These are phyloP conservation scores for Rhizoclosmatium sp. DNA, from an alignment of 192 early-diverging fungal species.

Conservation along the genomic window DNA sequence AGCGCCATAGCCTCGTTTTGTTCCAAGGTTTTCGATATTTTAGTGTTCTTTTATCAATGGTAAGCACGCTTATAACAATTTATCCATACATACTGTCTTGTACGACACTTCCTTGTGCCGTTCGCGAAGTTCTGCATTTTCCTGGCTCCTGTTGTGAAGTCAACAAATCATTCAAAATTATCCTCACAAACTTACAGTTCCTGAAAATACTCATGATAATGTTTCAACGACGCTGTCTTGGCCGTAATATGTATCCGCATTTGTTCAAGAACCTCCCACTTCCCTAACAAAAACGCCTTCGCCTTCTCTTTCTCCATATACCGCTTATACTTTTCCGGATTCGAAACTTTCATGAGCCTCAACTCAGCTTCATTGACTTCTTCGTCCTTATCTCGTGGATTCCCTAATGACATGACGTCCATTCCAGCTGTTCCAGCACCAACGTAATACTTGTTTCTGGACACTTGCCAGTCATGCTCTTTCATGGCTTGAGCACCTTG, in stretches of 20 bases:
- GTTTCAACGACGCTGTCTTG: conserved; percentile 33
- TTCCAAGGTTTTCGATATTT: conserved; percentile 27
- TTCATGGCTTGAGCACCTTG: conserved; percentile 33
- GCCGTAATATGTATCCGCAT: conserved; percentile 37
- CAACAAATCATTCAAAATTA: not conserved
- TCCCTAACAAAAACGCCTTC: conserved; percentile 25
- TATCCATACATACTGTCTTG: not conserved
- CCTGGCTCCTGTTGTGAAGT: conserved; percentile 25
- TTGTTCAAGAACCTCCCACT: conserved; percentile 38
- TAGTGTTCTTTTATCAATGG: conserved; percentile 25
- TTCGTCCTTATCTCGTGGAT: conserved; percentile 7
- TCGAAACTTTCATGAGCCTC: conserved; percentile 22
- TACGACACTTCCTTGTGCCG: conserved; percentile 18
- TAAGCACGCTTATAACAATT: not conserved
- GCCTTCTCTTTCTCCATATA: conserved; percentile 35
- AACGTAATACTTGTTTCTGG: conserved; percentile 17
- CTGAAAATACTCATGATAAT: conserved; percentile 30
- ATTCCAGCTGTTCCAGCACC: not conserved
- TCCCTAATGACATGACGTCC: not conserved
- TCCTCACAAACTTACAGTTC: conserved; percentile 18
- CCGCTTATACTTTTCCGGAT: conserved; percentile 39
- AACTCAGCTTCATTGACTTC: conserved; percentile 15
- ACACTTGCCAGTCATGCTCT: conserved; percentile 18
- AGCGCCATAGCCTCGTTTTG: conserved; percentile 21
- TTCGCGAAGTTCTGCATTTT: conserved; percentile 32